Evolutionary conservation across 2,329 filamentous ascomycete genomes (phyloP).

Genomic region (Pseudogymnoascus sp.): DNA sequence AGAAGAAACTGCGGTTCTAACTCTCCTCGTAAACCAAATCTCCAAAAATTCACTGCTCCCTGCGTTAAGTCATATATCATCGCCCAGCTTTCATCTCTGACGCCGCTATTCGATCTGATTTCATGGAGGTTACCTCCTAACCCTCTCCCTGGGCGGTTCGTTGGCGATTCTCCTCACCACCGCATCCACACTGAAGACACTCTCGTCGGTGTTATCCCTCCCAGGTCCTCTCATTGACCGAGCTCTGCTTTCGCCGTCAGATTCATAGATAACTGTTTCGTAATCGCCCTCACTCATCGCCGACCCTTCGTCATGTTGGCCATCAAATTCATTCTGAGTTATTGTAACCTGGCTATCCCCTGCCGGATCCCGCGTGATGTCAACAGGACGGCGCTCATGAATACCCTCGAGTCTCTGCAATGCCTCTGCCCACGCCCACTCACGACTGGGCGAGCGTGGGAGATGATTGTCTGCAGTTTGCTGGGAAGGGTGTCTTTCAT

Average conservation of each 20-base stretch:
- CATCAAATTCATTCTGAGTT: background rate
- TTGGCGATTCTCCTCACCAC: conserved; percentile 1
- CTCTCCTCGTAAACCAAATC: background rate
- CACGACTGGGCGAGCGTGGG: background rate
- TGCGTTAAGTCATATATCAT: background rate
- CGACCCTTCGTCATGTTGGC: background rate
- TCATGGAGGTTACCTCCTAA: background rate
- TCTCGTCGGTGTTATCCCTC: background rate
- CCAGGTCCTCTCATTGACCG: background rate
- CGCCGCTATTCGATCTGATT: background rate
- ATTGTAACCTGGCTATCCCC: background rate
- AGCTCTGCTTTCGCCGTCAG: background rate
- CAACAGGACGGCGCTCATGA: background rate
- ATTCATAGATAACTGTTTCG: background rate
- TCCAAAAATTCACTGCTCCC: background rate
- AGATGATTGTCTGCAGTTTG: background rate
- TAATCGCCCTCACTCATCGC: background rate
- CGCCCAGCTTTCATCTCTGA: background rate
- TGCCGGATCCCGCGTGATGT: background rate
- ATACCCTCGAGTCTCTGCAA: background rate
- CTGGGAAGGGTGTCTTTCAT: background rate
- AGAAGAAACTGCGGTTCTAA: background rate
- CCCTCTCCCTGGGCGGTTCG: background rate
- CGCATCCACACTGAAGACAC: background rate
- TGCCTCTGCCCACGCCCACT: background rate